Evolutionary conservation across 1,284 basidiomycete genomes (phyloP).

Genomic region (Fomitopsis pinicola): DNA sequence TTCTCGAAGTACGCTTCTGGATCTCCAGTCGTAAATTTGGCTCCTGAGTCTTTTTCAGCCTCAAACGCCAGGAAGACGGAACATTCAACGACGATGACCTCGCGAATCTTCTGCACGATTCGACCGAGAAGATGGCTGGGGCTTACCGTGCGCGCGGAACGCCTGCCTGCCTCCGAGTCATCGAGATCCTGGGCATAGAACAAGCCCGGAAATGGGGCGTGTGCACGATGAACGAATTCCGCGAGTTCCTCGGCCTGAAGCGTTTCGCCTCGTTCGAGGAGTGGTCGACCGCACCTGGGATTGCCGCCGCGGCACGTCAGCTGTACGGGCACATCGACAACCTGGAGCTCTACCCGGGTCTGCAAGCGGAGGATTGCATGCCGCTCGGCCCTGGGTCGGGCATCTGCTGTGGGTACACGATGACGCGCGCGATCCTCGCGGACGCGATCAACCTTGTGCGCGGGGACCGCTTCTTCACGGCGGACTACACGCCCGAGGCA

Average conservation of each 20-base stretch:
- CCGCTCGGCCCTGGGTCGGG: slow-evolving; percentile 70
- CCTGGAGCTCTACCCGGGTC: slow-evolving; percentile 56
- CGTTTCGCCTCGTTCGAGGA: slow-evolving; percentile 45
- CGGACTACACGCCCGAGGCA: slow-evolving; percentile 56
- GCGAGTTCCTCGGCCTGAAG: slow-evolving; percentile 52
- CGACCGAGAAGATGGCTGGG: slow-evolving; percentile 62
- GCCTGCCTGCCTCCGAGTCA: slow-evolving; percentile 62
- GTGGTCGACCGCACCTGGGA: slow-evolving; percentile 70
- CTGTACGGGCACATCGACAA: slow-evolving; percentile 76
- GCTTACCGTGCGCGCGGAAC: slow-evolving; percentile 74
- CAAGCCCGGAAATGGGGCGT: slow-evolving; percentile 70
- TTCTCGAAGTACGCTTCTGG: slow-evolving; percentile 36
- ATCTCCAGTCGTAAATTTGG: slow-evolving; percentile 4
- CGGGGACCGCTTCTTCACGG: slow-evolving; percentile 74
- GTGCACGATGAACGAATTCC: slow-evolving; percentile 71
- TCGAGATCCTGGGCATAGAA: slow-evolving; percentile 72
- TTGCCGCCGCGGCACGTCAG: slow-evolving; percentile 63
- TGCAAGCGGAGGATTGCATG: slow-evolving; percentile 77
- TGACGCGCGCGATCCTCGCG: slow-evolving; percentile 80
- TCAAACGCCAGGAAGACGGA: slow-evolving; percentile 50
- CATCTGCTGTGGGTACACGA: slow-evolving; percentile 83
- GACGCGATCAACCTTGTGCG: slow-evolving; percentile 74
- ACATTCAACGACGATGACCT: slow-evolving; percentile 51
- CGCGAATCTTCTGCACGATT: slow-evolving; percentile 50
- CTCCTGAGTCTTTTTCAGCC: slow-evolving; percentile 25